Evolutionary conservation across 768 basidiomycete species (phyloP), one percentile per base, ranked within the genome.

Genomic region (Mycena galericulata): DNA sequence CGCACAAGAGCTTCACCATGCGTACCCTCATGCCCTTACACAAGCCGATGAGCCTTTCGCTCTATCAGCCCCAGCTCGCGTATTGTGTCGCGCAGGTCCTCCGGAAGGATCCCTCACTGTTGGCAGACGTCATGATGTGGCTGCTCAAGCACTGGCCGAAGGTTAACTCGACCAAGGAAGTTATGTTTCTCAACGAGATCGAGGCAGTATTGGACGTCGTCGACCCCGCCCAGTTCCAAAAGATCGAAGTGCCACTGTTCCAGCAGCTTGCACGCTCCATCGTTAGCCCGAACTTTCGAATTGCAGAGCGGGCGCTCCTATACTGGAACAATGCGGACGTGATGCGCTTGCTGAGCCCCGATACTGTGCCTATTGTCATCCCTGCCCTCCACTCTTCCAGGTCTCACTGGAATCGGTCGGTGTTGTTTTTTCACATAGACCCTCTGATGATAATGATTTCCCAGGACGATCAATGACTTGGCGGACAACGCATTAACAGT

Each of bases 271-370:
- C 97, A 36, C 88, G 95, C 68, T 99, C 98, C 82, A 96, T 99
- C 88, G 97, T 97, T 78, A 96, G 94, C 76, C 98, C 98, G 79
- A 98, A 99, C 81, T 99, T 99, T 88, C 98, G 99, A 82, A 97
- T 99, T 32, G 97, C 98, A 8, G 98, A 99, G 80, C 89, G 98
- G 46, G 97, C 97, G 4, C 81, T 99, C 66, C 87, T 98, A 73
- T 99, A 98, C 79, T 99, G 98, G 98, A 98, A 99, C 83, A 99
- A 99, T 82, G 98, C 99, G 83, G 99, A 99, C 81, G 97, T 99
- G 72, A 95, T 99, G 74, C 99, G 98, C 80, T 88, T 99, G 58
- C 99, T 99, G 95, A 95, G 95, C 79, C 96, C 98, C 75, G 98
- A 99, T 78, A 86, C 98, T 70, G 80, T 99, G 32, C 98, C 98